Conservation (phyloP, 768 basidiomycete genomes). For the Hericium alpestre region DNA sequence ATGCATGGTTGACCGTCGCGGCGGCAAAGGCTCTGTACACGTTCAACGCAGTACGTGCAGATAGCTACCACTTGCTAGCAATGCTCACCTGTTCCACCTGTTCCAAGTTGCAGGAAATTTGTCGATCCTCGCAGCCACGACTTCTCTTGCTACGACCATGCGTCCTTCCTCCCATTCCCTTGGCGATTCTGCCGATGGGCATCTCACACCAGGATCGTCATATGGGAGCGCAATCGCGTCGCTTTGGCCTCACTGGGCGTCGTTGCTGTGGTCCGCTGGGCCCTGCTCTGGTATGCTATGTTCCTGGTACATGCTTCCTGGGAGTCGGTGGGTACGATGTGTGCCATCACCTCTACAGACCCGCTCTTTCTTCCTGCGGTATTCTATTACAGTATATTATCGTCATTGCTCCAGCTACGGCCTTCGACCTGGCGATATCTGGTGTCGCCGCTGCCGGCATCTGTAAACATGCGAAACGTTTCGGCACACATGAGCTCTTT, state of each 20-base stretch:
- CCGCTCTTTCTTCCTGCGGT: neutral
- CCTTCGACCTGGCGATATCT: neutral
- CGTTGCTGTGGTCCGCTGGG: neutral
- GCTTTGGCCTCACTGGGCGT: neutral
- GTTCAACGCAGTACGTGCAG: neutral
- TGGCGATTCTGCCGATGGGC: neutral
- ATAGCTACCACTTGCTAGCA: neutral
- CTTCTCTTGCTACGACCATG: neutral
- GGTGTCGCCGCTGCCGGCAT: neutral
- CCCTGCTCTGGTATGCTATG: neutral
- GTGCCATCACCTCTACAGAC: neutral
- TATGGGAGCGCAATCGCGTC: neutral
- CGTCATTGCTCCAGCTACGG: neutral
- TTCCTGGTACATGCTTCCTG: neutral
- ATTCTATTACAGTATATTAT: neutral
- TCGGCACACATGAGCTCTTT: neutral
- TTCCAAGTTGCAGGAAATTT: neutral
- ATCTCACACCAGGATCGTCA: neutral
- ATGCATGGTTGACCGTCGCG: neutral
- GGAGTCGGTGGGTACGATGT: neutral
- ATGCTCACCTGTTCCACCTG: neutral
- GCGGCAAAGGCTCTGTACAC: neutral
- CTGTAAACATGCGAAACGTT: neutral
- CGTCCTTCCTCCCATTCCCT: neutral
- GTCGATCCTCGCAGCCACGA: neutral